Evolutionary conservation across 371 early-diverging fungal genomes (phyloP).

Genomic region (Mucor saturninus): DNA sequence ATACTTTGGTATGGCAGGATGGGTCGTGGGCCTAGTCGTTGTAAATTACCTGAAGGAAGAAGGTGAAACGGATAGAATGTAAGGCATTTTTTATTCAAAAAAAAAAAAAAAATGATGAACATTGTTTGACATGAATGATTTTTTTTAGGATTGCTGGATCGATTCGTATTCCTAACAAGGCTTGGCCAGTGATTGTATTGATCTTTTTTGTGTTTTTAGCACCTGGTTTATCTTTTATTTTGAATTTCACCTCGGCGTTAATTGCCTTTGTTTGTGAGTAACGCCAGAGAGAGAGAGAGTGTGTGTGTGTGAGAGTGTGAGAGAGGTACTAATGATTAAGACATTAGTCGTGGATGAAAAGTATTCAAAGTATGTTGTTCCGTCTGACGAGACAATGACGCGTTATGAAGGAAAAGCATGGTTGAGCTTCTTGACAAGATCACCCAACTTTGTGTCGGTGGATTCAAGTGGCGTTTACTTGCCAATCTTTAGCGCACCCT

Average conservation of each 20-base stretch:
- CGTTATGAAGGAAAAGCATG: conserved; percentile 22
- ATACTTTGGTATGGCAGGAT: conserved; percentile 26
- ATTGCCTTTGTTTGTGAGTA: conserved; percentile 29
- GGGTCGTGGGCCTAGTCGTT: conserved; percentile 32
- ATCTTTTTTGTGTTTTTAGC: conserved; percentile 31
- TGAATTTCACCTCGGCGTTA: conserved; percentile 22
- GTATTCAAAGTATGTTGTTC: conserved; percentile 5
- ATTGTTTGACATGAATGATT: not conserved
- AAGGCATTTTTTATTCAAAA: not conserved
- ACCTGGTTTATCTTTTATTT: conserved; percentile 25
- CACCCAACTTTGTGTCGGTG: conserved; percentile 25
- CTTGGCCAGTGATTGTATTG: conserved; percentile 29
- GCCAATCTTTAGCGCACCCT: conserved; percentile 15
- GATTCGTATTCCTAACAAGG: conserved; percentile 32
- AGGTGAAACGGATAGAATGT: conserved; percentile 2
- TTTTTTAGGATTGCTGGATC: conserved; percentile 31
- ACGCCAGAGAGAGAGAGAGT: not conserved
- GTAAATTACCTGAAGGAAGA: conserved; percentile 22
- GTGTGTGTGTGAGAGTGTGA: too few species aligned
- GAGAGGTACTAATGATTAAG: not conserved
- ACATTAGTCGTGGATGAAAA: conserved; percentile 22
- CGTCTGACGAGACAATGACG: conserved; percentile 20
- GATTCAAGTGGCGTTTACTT: conserved; percentile 22
- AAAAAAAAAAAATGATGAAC: too few species aligned
- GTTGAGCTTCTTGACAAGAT: conserved; percentile 12